Evolutionary conservation across 2,329 filamentous ascomycete genomes (phyloP).

Genomic region (Aspergillus fumigatiaffinis): DNA sequence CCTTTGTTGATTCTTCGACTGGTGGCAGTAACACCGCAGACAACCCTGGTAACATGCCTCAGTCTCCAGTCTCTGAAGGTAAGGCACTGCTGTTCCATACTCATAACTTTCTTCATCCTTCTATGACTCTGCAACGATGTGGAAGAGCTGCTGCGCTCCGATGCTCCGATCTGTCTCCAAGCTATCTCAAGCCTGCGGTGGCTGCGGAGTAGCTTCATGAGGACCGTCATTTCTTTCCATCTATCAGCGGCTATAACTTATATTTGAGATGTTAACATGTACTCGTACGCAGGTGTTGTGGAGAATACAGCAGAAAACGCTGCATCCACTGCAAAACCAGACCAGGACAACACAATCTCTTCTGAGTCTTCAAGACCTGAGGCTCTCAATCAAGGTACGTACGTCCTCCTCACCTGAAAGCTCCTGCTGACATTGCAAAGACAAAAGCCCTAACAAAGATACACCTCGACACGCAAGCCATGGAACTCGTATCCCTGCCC

Average conservation of each 20-base stretch:
- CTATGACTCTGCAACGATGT: not conserved
- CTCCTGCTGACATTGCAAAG: not conserved
- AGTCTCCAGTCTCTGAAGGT: not conserved
- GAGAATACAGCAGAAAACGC: not conserved
- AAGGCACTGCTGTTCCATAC: not conserved
- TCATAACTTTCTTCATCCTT: no score
- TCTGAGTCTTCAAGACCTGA: not conserved
- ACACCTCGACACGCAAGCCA: not conserved
- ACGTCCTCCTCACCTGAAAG: not conserved
- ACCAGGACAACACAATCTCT: not conserved
- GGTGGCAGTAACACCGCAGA: not conserved
- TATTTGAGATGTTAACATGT: not conserved
- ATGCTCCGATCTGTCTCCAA: not conserved
- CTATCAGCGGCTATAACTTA: not conserved
- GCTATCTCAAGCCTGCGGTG: not conserved
- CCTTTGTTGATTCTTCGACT: constrained; percentile 1
- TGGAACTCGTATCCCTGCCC: constrained; percentile 2
- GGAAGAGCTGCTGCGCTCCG: not conserved
- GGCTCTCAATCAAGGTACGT: not conserved
- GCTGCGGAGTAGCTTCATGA: not conserved
- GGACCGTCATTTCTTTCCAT: not conserved
- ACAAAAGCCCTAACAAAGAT: not conserved
- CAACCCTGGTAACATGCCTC: not conserved
- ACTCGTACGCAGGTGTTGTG: not conserved
- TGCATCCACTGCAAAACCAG: not conserved